Evolutionary conservation across 225 moss, liverwort and hornwort species (phyloP).

Genomic region (Pseudisothecium myosuroides): DNA sequence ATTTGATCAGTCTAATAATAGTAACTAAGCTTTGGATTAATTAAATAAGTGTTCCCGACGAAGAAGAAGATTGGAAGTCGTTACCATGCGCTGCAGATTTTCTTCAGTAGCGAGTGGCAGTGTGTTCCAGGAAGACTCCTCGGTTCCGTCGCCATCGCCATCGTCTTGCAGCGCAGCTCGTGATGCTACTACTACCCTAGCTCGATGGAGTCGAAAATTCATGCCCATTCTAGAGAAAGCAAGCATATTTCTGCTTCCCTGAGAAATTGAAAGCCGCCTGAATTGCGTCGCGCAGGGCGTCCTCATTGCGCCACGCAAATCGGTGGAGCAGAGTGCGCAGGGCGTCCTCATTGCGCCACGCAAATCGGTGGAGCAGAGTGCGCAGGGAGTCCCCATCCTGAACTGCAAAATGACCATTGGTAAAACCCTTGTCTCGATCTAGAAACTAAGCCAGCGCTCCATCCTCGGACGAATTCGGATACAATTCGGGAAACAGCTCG

Average conservation of each 20-base stretch:
- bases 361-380: neutral
- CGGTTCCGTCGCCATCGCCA: constrained; percentile 8
- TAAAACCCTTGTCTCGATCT: neutral
- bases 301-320: neutral
- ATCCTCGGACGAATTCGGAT: neutral
- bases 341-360: neutral
- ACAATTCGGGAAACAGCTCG: neutral
- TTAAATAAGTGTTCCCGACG: neutral
- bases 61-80: neutral
- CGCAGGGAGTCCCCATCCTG: neutral
- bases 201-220: neutral
- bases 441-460: neutral
- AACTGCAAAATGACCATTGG: neutral
- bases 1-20: neutral
- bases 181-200: neutral
- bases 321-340: neutral
- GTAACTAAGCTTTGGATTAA: neutral
- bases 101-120: constrained; percentile 44
- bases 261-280: neutral
- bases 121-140: constrained; percentile 8
- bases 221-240: neutral
- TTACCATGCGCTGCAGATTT: constrained; percentile 45
- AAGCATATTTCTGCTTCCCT: neutral
- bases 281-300: neutral
- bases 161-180: constrained; percentile 7